Conservation (phyloP, 306 rosid genomes). For the Inga laurina region DNA sequence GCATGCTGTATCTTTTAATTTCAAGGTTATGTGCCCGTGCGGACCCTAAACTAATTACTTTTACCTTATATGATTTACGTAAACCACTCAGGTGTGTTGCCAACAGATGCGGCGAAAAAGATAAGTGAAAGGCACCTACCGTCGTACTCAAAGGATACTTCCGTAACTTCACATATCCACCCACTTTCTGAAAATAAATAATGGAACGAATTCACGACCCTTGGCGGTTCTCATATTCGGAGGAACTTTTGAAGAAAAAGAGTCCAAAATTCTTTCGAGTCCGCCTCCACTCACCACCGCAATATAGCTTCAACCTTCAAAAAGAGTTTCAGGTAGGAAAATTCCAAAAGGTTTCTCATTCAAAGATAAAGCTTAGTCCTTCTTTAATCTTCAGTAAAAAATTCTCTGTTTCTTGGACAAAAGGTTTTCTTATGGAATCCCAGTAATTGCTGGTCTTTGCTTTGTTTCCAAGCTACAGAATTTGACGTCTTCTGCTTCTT, state of each 20-base stretch:
- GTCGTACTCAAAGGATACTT: neutral
- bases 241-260: neutral
- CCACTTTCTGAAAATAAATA: neutral
- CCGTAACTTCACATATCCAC: neutral
- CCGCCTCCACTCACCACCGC: neutral
- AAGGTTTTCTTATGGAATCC: slow-evolving; percentile 26
- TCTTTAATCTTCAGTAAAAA: neutral
- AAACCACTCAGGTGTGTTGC: neutral
- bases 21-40: no score
- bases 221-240: neutral
- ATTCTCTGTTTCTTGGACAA: slow-evolving; percentile 29
- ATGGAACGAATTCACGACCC: neutral
- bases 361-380: slow-evolving; percentile 39
- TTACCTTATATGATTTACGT: no score
- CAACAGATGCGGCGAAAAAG: neutral
- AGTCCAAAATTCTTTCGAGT: neutral
- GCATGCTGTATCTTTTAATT: no score
- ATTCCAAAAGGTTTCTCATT: neutral
- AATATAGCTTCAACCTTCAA: neutral
- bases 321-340: neutral
- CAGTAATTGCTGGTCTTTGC: slow-evolving; percentile 47
- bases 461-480: slow-evolving; percentile 64
- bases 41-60: no score
- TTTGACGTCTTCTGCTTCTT: slow-evolving; percentile 35
- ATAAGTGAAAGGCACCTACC: neutral